Conservation (phyloP, 1,284 basidiomycete genomes). For the Cutaneotrichosporon sp. region DNA sequence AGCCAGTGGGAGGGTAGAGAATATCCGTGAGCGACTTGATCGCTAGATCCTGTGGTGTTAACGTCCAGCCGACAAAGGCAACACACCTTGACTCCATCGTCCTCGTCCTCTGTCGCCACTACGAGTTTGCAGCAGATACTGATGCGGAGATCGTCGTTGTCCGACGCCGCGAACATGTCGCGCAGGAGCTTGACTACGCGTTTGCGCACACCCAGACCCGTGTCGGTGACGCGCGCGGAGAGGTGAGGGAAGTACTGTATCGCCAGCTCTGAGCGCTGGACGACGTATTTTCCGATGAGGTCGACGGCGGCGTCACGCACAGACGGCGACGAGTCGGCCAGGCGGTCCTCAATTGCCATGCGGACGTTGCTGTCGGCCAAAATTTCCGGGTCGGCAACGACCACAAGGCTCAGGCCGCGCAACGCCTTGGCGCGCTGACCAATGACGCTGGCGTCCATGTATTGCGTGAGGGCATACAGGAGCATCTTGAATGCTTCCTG, state of each 20-base stretch:
- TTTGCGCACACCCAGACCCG: conserved; percentile 85
- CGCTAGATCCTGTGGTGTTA: conserved; percentile 76
- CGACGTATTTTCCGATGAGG: conserved; percentile 89
- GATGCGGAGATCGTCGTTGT: conserved; percentile 57
- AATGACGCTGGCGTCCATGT: conserved; percentile 73
- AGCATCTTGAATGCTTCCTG: conserved; percentile 73
- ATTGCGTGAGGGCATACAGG: conserved; percentile 63
- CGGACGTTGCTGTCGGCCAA: conserved; percentile 58
- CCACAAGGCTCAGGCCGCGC: conserved; percentile 73
- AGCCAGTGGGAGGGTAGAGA: conserved; percentile 58
- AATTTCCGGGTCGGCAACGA: conserved; percentile 78
- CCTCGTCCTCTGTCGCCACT: conserved; percentile 73
- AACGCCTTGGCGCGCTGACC: conserved; percentile 87
- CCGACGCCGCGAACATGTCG: conserved; percentile 65
- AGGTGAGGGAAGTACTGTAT: conserved; percentile 80
- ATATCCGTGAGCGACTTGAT: conserved; percentile 81
- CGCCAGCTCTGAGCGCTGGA: conserved; percentile 76
- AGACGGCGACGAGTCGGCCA: conserved; percentile 81
- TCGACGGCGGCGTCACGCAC: conserved; percentile 95
- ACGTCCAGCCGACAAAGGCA: not conserved
- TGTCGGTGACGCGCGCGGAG: conserved; percentile 81
- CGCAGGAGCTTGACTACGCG: conserved; percentile 90
- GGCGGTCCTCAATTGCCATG: conserved; percentile 75
- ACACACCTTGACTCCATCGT: conserved; percentile 72
- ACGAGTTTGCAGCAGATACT: conserved; percentile 83